Base-by-base conservation (phyloP, 139 green algal genomes). In the Pycnococcus provasolii region DNA sequence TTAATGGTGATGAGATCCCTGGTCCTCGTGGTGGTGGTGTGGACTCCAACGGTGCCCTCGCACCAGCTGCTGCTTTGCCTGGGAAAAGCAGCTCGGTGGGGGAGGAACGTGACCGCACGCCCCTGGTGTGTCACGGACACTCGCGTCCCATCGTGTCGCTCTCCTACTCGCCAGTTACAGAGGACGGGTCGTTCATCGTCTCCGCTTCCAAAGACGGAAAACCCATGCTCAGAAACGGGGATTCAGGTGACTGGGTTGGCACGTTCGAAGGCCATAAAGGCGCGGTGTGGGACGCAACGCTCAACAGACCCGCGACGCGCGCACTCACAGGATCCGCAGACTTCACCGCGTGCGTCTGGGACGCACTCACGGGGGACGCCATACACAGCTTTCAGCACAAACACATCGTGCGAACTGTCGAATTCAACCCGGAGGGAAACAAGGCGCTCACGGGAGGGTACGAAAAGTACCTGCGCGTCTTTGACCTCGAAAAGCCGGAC, bases 221-320 rank as follows among this genome's bases (percentile, higher is more conserved):
- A 68, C 90, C 94, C 3, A 97, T 97, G 94, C 82, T 99, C 45
- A 83, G 94, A 1, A 87, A 95, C 64, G 94, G 90, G 11, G 80
- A 85, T 47, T 95, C 85, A 5, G 94, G 94, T 2, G 94, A 99
- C 74, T 99, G 94, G 94, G 91, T 98, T 15, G 94, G 94, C 2
- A 99, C 94, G 0, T 99, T 99, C 60, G 76, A 95, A 46, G 94
- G 93, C 1, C 93, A 98, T 70, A 97, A 97, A 81, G 92, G 92
- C 6, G 87, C 87, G 4, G 92, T 98, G n/a, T 99, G 94, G 94
- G 87, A 81, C 0, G 94, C 86, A 54, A 81, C 83, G 26, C 68
- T 99, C 1, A 91, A 99, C 73, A 71, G 77, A 6, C 66, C 82
- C 0, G 94, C 92, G 0, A 81, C 94, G 45, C 74, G 91, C 11